Percentiles rank a stretch among this genome's conserved stretches.
These are phyloP conservation scores for Chaetomiaceae sp. DNA, from an alignment of 2,329 filamentous ascomycete genomes.

Conservation along the genomic window DNA sequence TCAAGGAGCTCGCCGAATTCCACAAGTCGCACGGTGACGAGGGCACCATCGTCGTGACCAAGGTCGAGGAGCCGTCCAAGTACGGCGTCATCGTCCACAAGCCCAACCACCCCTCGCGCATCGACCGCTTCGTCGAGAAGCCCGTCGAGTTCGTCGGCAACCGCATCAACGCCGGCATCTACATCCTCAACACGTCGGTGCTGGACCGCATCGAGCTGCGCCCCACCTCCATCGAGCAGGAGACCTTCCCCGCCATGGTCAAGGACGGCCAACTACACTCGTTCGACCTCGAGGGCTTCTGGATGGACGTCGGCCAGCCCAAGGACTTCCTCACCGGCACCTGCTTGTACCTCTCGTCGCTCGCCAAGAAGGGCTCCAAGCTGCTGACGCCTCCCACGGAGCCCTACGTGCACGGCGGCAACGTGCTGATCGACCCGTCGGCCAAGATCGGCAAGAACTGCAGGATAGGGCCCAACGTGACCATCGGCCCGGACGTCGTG, in stretches of 20 bases:
- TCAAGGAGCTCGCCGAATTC: slow-evolving; percentile 83
- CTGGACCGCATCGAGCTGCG: slow-evolving; percentile 90
- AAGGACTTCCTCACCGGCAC: slow-evolving; percentile 98
- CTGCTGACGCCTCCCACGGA: slow-evolving; percentile 69
- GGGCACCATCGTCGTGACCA: slow-evolving; percentile 96
- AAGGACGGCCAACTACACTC: slow-evolving; percentile 88
- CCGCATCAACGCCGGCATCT: slow-evolving; percentile 97
- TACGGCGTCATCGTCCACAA: slow-evolving; percentile 99
- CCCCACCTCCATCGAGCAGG: slow-evolving; percentile 96
- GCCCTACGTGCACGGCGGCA: slow-evolving; percentile 84
- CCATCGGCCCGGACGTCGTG: slow-evolving; percentile 87
- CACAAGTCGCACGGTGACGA: slow-evolving; percentile 91
- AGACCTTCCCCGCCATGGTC: slow-evolving; percentile 94
- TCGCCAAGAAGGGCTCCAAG: slow-evolving; percentile 86
- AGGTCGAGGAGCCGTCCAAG: slow-evolving; percentile 98
- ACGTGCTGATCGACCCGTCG: slow-evolving; percentile 89
- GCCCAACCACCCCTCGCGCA: slow-evolving; percentile 81
- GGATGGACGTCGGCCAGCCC: slow-evolving; percentile 98
- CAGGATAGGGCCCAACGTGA: slow-evolving; percentile 95
- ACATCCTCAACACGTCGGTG: slow-evolving; percentile 92
- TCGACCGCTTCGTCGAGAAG: slow-evolving; percentile 99
- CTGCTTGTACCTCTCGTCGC: slow-evolving; percentile 89
- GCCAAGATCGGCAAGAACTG: slow-evolving; percentile 98
- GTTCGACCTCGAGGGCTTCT: slow-evolving; percentile 95
- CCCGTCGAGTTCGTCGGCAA: slow-evolving; percentile 98